Conservation (phyloP, 495 filamentous ascomycete genomes). For the Trichoderma asperelloides region DNA sequence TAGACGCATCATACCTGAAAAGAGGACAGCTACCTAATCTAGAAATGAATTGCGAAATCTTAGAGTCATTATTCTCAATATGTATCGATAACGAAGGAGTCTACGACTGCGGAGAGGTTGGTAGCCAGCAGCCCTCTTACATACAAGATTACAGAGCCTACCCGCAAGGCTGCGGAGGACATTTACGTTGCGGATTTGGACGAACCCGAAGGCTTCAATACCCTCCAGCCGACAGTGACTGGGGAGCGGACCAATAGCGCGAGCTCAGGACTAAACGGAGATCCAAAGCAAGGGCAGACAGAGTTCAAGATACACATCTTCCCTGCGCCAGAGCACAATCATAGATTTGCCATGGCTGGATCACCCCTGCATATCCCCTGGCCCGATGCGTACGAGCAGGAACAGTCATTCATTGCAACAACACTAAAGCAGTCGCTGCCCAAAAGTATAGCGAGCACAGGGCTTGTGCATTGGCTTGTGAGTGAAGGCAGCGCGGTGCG, state of each 20-base stretch:
- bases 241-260: background rate
- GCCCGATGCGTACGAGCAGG: conserved; percentile 19
- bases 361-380: conserved; percentile 37
- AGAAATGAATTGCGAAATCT: background rate
- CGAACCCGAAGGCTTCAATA: background rate
- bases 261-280: background rate
- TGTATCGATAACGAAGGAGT: background rate
- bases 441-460: conserved; percentile 24
- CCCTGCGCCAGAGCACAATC: conserved; percentile 25
- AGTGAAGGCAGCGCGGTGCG: conserved; percentile 12
- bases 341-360: conserved; percentile 22
- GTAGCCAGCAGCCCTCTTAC: background rate
- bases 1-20: background rate
- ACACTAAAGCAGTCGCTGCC: conserved; percentile 29
- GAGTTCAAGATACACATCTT: conserved; percentile 30
- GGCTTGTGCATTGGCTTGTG: conserved; percentile 40
- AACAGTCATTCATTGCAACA: conserved; percentile 21
- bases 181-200: background rate
- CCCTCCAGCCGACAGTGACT: background rate
- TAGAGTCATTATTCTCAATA: background rate
- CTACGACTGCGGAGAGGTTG: background rate
- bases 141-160: conserved; percentile 1
- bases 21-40: background rate
- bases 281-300: conserved; percentile 10
- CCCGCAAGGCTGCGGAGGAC: background rate